phyloP scores from a whole-genome alignment of 2,329 filamentous ascomycete genomes.

The Epichloe brachyelytri region DNA sequence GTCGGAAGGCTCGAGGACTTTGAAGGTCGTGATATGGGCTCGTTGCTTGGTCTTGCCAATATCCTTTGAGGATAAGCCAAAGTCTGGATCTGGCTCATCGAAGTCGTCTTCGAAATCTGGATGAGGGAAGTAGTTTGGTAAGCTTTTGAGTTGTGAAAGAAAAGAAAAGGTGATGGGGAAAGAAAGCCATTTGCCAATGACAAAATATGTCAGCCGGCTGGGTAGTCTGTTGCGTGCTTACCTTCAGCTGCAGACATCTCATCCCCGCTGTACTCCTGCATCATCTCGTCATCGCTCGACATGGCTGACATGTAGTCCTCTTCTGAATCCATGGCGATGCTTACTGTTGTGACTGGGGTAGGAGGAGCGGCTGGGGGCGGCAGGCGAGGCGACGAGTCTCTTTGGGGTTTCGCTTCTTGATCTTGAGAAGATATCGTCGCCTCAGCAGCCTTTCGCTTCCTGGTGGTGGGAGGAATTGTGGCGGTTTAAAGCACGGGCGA shows the following conservation, averaged over 20 bases:
- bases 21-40: slow-evolving; percentile 74
- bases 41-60: slow-evolving; percentile 58
- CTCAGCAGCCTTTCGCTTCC: slow-evolving; percentile 54
- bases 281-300: slow-evolving; percentile 61
- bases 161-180: slow-evolving; percentile 1
- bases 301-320: slow-evolving; percentile 82
- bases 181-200: not conserved
- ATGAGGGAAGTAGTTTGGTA: not conserved
- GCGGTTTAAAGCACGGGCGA: slow-evolving; percentile 13
- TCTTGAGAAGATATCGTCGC: slow-evolving; percentile 40
- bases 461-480: slow-evolving; percentile 47
- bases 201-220: no score
- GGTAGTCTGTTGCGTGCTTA: slow-evolving; percentile 13
- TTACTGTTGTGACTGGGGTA: slow-evolving; percentile 41
- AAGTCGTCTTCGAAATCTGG: slow-evolving; percentile 46
- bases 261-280: slow-evolving; percentile 68
- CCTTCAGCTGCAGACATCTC: slow-evolving; percentile 43
- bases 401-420: slow-evolving; percentile 31
- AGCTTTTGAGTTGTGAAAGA: not conserved
- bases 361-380: slow-evolving; percentile 36
- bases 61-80: slow-evolving; percentile 43
- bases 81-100: slow-evolving; percentile 41
- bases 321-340: slow-evolving; percentile 77
- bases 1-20: slow-evolving; percentile 64
- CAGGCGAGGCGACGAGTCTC: slow-evolving; percentile 44